Conservation (phyloP, 768 basidiomycete genomes). For the Termitomyces bulborhizus region DNA sequence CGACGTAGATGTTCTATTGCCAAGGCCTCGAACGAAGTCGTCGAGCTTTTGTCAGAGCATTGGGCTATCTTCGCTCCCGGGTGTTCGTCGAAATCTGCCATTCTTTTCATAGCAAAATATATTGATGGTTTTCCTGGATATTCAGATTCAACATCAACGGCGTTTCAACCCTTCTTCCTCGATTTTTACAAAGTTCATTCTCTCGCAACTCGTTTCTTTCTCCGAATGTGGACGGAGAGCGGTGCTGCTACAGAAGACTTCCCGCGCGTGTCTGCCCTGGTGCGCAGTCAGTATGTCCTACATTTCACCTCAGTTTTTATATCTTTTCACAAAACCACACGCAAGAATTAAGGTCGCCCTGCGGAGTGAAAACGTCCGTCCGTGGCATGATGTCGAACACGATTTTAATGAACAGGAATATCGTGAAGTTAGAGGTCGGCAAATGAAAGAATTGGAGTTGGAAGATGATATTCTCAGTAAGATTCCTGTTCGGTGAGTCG, state of each 20-base stretch:
- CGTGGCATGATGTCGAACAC: constrained; percentile 80
- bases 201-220: constrained; percentile 78
- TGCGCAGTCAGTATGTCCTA: constrained; percentile 73
- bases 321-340: neutral
- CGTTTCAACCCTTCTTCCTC: constrained; percentile 84
- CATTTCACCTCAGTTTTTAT: constrained; percentile 5
- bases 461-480: constrained; percentile 87
- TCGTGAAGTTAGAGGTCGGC: constrained; percentile 77
- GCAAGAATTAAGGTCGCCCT: constrained; percentile 71
- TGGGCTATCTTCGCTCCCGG: constrained; percentile 85
- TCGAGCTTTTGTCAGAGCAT: constrained; percentile 77
- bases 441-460: constrained; percentile 85
- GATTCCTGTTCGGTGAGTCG: constrained; percentile 71
- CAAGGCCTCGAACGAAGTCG: constrained; percentile 79
- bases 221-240: constrained; percentile 91
- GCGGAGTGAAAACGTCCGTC: constrained; percentile 62
- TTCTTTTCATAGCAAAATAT: constrained; percentile 19
- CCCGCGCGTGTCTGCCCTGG: constrained; percentile 67
- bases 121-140: constrained; percentile 5
- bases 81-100: constrained; percentile 33
- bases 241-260: constrained; percentile 75
- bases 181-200: constrained; percentile 78
- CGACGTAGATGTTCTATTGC: constrained; percentile 80
- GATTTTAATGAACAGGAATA: constrained; percentile 82
- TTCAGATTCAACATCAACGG: constrained; percentile 71